Conservation (phyloP, 768 basidiomycete species). For the Amanita brunnescens region DNA sequence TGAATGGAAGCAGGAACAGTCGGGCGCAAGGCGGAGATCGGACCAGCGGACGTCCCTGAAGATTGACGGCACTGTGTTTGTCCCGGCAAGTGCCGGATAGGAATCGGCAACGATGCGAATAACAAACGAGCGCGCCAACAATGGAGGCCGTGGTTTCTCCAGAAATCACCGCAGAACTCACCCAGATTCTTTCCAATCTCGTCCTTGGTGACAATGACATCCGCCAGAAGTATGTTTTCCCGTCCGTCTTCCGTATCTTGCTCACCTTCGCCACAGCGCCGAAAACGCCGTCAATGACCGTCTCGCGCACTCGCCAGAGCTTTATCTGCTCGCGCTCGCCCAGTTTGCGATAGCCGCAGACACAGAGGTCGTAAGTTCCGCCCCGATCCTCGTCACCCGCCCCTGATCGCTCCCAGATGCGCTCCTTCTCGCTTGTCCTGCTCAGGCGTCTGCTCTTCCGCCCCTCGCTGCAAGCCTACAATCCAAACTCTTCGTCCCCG, state of each 20-base stretch:
- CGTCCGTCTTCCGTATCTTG: not conserved
- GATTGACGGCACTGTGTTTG: no score
- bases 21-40: no score
- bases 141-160: constrained; percentile 50
- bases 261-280: constrained; percentile 34
- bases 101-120: not conserved
- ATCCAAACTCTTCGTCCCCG: constrained; percentile 8
- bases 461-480: constrained; percentile 26
- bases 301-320: constrained; percentile 67
- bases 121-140: not conserved
- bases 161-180: constrained; percentile 68
- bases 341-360: constrained; percentile 73
- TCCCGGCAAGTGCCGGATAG: not conserved
- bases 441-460: constrained; percentile 74
- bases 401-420: constrained; percentile 58
- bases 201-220: constrained; percentile 81
- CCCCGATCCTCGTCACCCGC: constrained; percentile 29
- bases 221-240: constrained; percentile 47
- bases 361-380: constrained; percentile 49
- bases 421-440: constrained; percentile 76
- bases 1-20: no score
- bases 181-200: constrained; percentile 78
- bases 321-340: constrained; percentile 69
- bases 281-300: constrained; percentile 79
- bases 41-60: no score